A percentile compares a stretch with the other conserved stretches of the same genome.
Evolutionary conservation across 768 basidiomycete species (phyloP).

Genomic region (Termitomyces sp.): DNA sequence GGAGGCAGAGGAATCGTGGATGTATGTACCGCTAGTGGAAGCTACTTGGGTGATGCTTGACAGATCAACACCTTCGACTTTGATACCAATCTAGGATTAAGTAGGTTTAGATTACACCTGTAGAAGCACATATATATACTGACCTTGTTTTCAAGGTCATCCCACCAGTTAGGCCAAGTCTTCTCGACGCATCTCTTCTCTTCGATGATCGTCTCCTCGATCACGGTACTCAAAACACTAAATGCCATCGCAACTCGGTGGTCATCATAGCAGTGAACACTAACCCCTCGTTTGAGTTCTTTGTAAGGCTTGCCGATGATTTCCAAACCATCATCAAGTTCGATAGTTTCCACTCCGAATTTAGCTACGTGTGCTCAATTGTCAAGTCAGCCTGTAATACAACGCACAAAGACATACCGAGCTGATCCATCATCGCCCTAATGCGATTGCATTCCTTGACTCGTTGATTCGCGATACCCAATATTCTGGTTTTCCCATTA

Average conservation of each 20-base stretch:
- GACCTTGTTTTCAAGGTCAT: slow-evolving; percentile 94
- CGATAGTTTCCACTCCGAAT: slow-evolving; percentile 89
- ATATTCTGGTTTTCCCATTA: slow-evolving; percentile 68
- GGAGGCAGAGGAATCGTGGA: slow-evolving; percentile 12
- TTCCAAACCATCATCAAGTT: slow-evolving; percentile 90
- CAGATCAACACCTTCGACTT: slow-evolving; percentile 82
- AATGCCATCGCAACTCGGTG: slow-evolving; percentile 99
- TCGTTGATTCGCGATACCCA: slow-evolving; percentile 95
- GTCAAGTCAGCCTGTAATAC: slow-evolving; percentile 2
- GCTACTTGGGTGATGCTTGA: slow-evolving; percentile 32
- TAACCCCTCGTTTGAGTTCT: slow-evolving; percentile 63
- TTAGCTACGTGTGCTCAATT: slow-evolving; percentile 52
- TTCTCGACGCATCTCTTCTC: slow-evolving; percentile 99
- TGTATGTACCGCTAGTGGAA: slow-evolving; percentile 35
- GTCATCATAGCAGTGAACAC: slow-evolving; percentile 95
- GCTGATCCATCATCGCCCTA: slow-evolving; percentile 91
- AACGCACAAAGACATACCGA: slow-evolving; percentile 51
- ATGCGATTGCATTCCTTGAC: slow-evolving; percentile 99
- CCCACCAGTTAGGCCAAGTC: slow-evolving; percentile 99
- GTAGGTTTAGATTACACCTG: not conserved
- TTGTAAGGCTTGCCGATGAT: slow-evolving; percentile 71
- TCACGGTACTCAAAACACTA: slow-evolving; percentile 75
- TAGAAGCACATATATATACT: slow-evolving; percentile 3
- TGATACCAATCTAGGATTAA: slow-evolving; percentile 71
- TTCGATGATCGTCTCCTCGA: slow-evolving; percentile 76